A percentile compares a stretch with the other conserved stretches of the same genome.
Conservation (phyloP, 2,329 filamentous ascomycete genomes). For the Talaromyces sp. region DNA sequence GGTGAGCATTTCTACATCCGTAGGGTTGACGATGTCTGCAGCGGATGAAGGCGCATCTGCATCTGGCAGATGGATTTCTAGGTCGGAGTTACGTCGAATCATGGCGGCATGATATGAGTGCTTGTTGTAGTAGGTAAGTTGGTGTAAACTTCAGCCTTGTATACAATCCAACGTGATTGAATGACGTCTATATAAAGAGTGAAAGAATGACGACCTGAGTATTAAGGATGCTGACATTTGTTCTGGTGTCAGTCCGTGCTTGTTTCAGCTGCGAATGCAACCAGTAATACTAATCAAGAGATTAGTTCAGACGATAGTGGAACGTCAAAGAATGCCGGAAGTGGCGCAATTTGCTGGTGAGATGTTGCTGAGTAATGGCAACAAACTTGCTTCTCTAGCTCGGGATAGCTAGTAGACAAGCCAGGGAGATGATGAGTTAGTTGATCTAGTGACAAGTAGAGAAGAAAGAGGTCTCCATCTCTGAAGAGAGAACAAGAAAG, state of each 20-base stretch:
- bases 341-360: slow-evolving; percentile 1
- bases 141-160: neutral
- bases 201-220: neutral
- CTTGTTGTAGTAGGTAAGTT: neutral
- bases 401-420: neutral
- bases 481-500: neutral
- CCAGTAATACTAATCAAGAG: neutral
- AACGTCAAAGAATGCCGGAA: slow-evolving; percentile 8
- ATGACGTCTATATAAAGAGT: neutral
- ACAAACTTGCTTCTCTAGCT: neutral
- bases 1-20: slow-evolving; percentile 41
- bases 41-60: slow-evolving; percentile 25
- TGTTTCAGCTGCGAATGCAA: slow-evolving; percentile 14
- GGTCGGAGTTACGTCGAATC: slow-evolving; percentile 41
- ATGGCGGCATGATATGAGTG: slow-evolving; percentile 19
- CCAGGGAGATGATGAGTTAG: neutral
- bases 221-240: neutral
- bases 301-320: slow-evolving; percentile 7
- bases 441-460: neutral
- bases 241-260: slow-evolving; percentile 13
- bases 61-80: slow-evolving; percentile 38
- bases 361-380: slow-evolving; percentile 4
- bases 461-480: neutral
- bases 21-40: slow-evolving; percentile 14
- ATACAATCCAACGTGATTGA: neutral